Evolutionary conservation across 73 alveolate species (phyloP).

Genomic region (Vitrella brassicaformis): DNA sequence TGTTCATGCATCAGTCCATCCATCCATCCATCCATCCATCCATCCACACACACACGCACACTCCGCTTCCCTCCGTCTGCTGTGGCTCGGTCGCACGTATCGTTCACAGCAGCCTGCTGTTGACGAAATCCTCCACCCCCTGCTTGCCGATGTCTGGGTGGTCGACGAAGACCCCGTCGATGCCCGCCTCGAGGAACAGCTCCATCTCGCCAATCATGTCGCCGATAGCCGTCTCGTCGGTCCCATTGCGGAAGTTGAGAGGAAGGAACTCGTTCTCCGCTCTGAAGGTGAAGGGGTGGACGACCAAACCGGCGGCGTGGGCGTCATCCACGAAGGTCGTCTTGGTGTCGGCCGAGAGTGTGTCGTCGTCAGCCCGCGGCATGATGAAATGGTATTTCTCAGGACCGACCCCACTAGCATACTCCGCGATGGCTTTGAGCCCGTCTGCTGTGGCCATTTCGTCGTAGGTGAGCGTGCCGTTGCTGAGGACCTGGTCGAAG

Average conservation of each 20-base stretch:
- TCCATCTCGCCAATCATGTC: constrained; percentile 14
- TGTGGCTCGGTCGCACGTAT: no score
- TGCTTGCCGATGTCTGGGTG: constrained; percentile 37
- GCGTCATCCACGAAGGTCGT: constrained; percentile 12
- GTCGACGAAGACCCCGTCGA: constrained; percentile 47
- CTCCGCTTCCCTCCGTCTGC: no score
- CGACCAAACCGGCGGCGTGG: constrained; percentile 11
- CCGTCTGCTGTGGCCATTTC: constrained; percentile 4
- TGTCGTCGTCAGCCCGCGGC: neutral
- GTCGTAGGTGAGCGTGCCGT: no score
- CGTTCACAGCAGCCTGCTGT: no score
- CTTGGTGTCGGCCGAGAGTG: no score
- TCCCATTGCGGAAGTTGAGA: no score
- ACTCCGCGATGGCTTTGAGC: constrained; percentile 6
- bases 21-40: no score
- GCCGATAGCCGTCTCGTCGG: constrained; percentile 15
- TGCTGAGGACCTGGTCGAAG: no score
- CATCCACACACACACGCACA: no score
- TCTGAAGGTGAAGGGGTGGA: constrained; percentile 35
- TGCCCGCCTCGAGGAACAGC: constrained; percentile 5
- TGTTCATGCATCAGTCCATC: no score
- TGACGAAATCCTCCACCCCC: no score
- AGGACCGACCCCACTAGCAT: constrained; percentile 49
- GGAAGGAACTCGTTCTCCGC: no score
- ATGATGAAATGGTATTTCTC: constrained; percentile 11